These are phyloP conservation scores for Pichia sp. DNA, from an alignment of 1,139 yeast species.

Conservation along the genomic window DNA sequence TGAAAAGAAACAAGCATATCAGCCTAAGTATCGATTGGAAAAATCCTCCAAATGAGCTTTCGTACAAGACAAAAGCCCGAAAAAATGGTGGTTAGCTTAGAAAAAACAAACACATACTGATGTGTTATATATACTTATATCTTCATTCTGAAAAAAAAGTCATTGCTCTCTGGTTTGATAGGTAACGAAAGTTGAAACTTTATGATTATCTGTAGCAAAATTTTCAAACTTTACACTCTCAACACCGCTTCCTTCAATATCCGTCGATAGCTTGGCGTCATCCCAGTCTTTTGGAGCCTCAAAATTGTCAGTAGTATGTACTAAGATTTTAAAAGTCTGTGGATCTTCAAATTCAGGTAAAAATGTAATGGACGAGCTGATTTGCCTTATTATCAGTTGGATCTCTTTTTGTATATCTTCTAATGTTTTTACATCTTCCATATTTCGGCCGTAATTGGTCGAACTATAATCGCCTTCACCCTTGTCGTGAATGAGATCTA, in stretches of 20 bases:
- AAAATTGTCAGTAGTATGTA: slow-evolving; percentile 71
- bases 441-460: neutral
- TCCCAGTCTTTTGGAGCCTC: slow-evolving; percentile 83
- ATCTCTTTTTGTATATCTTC: slow-evolving; percentile 67
- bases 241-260: slow-evolving; percentile 48
- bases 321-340: slow-evolving; percentile 82
- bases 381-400: slow-evolving; percentile 81
- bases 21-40: slow-evolving; percentile 12
- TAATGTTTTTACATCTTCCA: slow-evolving; percentile 15
- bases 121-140: neutral
- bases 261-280: slow-evolving; percentile 38
- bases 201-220: slow-evolving; percentile 65
- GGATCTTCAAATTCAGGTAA: slow-evolving; percentile 63
- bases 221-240: slow-evolving; percentile 68
- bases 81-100: neutral
- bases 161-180: slow-evolving; percentile 38
- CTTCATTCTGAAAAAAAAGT: neutral
- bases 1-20: neutral
- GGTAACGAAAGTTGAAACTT: slow-evolving; percentile 73
- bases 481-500: slow-evolving; percentile 37
- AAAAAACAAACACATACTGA: too few species aligned
- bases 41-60: slow-evolving; percentile 17
- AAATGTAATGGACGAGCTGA: slow-evolving; percentile 83
- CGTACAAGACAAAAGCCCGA: neutral
- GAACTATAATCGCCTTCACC: neutral